A percentile compares a stretch with the other conserved stretches of the same genome.
These are phyloP conservation scores for Cryphonectria nitschkei DNA, from an alignment of 2,329 filamentous ascomycete species.

Conservation along the genomic window DNA sequence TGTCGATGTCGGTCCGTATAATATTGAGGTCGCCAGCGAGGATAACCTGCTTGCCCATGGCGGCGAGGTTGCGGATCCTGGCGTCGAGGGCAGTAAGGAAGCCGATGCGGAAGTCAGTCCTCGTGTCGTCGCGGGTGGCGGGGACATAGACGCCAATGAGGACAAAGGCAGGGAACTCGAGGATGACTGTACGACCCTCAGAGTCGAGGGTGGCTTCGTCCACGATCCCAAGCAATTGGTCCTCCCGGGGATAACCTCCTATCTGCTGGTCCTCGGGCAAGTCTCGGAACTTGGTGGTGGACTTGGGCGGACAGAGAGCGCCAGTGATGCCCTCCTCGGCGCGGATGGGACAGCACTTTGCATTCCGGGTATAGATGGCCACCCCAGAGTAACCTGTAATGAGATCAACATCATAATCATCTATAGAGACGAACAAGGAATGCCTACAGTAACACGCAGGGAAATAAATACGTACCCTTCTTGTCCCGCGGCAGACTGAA, in stretches of 20 bases:
- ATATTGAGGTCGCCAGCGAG: conserved; percentile 91
- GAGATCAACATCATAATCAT: not conserved
- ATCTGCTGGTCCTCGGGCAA: conserved; percentile 76
- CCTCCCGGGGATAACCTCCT: conserved; percentile 79
- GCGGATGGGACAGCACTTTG: conserved; percentile 80
- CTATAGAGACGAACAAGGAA: not conserved
- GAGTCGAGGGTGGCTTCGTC: conserved; percentile 80
- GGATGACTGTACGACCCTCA: conserved; percentile 86
- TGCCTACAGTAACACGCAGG: not conserved
- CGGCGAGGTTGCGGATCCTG: conserved; percentile 80
- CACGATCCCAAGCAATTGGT: conserved; percentile 66
- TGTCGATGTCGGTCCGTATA: conserved; percentile 69
- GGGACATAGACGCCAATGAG: conserved; percentile 92
- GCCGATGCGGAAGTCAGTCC: conserved; percentile 79
- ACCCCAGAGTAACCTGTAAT: conserved; percentile 87
- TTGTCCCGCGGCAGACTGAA: conserved; percentile 93
- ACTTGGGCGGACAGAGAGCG: conserved; percentile 73
- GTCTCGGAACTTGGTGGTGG: conserved; percentile 71
- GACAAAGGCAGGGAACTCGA: conserved; percentile 95
- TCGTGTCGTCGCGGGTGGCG: conserved; percentile 81
- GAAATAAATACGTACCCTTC: conserved; percentile 65
- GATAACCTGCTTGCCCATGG: conserved; percentile 81
- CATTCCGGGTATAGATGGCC: conserved; percentile 90
- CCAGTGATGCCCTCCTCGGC: conserved; percentile 96
- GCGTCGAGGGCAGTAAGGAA: conserved; percentile 82